Base-by-base conservation (phyloP, 768 basidiomycete species). In the Tephrocybe sp. region DNA sequence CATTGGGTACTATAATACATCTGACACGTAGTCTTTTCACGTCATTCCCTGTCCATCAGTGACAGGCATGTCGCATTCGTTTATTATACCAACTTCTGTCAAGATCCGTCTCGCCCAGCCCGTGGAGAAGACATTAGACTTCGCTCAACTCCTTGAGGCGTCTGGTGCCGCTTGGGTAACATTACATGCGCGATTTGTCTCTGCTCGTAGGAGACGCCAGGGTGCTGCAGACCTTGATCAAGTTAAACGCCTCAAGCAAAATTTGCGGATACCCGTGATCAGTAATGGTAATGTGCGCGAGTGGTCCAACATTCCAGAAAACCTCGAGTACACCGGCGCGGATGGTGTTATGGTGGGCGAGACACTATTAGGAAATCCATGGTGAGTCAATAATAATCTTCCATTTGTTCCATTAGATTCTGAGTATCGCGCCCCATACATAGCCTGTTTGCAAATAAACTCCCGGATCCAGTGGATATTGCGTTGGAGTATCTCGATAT, bases 301-400 rank as follows among this genome's bases (percentile, higher is more conserved):
- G 15, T 82, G 76, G 67, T 65, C 67, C 23, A 83, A 91, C 61
- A 62, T 90, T 11, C 62, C 65, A 51, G 60, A 61, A 21, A 89
- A 90, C 59, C 61, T 75, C 43, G 59, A 64, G 24, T 69, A 68
- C 39, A 88, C 87, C 3, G 70, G 75, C 13, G 86, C 86, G 37
- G 82, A 87, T 57, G 89, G 89, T 8, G 61, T 85, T 47, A 91
- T 91, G 89, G 85, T 90, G 1, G 89, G 86, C 8, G 88, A 91
- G 61, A 78, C 80, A n/a, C 65, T 91, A 27, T 70, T 89, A 4
- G 79, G 77, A 15, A 89, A 91, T 65, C 87, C 88, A 25, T 83
- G 79, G 88, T 89, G 23, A 21, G 60, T 53, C 38, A 13, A 45
- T 24, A 16, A 8, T 16, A 21, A 22, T 49, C 29, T 41, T 36